Conservation (phyloP, 2,329 filamentous ascomycete genomes). For the Clonostachys rhizophaga region DNA sequence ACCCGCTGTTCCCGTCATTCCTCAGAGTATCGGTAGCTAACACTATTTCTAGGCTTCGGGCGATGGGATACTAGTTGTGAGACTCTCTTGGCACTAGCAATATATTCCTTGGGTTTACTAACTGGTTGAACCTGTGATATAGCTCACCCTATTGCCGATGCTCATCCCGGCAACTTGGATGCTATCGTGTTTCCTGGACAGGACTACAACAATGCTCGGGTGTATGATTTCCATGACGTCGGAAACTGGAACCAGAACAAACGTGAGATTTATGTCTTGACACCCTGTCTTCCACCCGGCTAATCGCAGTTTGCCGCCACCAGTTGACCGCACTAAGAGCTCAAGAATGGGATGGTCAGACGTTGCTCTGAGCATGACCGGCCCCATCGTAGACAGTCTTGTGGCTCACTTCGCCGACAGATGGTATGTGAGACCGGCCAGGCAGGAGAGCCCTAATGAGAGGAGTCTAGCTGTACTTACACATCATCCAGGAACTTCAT, state of each 20-base stretch:
- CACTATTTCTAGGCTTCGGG: constrained; percentile 56
- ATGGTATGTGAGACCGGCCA: constrained; percentile 46
- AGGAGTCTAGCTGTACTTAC: neutral
- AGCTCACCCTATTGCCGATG: constrained; percentile 76
- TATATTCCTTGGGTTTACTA: too few relatives aligned
- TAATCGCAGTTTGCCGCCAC: neutral
- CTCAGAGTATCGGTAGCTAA: neutral
- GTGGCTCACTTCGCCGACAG: constrained; percentile 75
- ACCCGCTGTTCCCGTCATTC: neutral
- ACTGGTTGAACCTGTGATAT: neutral
- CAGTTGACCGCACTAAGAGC: constrained; percentile 69
- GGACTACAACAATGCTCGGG: constrained; percentile 85
- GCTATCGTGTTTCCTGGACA: constrained; percentile 81
- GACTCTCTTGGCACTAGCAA: too few relatives aligned
- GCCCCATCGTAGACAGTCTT: constrained; percentile 71
- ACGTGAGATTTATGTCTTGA: constrained; percentile 23
- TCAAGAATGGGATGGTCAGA: constrained; percentile 94
- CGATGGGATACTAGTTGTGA: constrained; percentile 79
- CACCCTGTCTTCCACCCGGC: neutral
- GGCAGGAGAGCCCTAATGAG: neutral
- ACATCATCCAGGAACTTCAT: constrained; percentile 67
- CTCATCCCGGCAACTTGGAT: constrained; percentile 73
- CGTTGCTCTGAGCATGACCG: constrained; percentile 70
- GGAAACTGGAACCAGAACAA: constrained; percentile 81
- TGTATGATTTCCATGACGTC: constrained; percentile 78